Evolutionary conservation across 2,329 filamentous ascomycete species (phyloP), one percentile per base, ranked within the genome.

Genomic region (Claviceps humidiphila): DNA sequence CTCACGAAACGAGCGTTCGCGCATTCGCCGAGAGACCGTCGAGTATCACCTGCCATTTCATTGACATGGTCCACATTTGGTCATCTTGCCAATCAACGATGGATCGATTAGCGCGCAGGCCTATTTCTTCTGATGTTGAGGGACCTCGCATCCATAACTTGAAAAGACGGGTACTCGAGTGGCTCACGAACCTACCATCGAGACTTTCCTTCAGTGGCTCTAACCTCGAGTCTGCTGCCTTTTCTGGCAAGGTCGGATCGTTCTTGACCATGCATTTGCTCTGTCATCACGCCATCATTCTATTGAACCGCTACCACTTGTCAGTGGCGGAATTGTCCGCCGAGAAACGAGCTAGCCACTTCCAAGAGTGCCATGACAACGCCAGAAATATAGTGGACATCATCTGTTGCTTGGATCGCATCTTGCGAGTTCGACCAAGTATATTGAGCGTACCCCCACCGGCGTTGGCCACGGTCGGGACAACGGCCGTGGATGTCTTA

Each of bases 211-310:
- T 81, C 59, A 77, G 71, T 3, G 63, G 72, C 4, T 67, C 73
- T 51, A 86, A 84, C 53, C 67, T 87, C 14, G 74, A 80, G 45
- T 68, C 71, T 34, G 78, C 76, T 43, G 72, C 78, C 6, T 66
- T 72, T 34, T 75, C 76, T 26, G 78, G 67, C 16, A 66, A 76
- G 57, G 70, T 76, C 1, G 80, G 80, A 5, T 73, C 74, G 0
- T 83, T 82, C 60, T 67, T 85, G 51, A 77, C 76, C 1, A 76
- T 85, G 64, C 83, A 87, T 63, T 69, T 84, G 30, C 68, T 86
- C n/a, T 84, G 84, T 62, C 76, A 84, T 61, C 75, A 79, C 47
- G 74, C 80, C 0, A 66, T 80, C 59, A 76, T 86, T 65, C 81
- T 81, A 57, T 70, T 87, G 34, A 82, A 84, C 58, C 76, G 85